A percentile compares a stretch with the other conserved stretches of the same genome.
These are phyloP conservation scores for Saccharomyces jurei DNA, from an alignment of 805 yeast species.

Conservation along the genomic window DNA sequence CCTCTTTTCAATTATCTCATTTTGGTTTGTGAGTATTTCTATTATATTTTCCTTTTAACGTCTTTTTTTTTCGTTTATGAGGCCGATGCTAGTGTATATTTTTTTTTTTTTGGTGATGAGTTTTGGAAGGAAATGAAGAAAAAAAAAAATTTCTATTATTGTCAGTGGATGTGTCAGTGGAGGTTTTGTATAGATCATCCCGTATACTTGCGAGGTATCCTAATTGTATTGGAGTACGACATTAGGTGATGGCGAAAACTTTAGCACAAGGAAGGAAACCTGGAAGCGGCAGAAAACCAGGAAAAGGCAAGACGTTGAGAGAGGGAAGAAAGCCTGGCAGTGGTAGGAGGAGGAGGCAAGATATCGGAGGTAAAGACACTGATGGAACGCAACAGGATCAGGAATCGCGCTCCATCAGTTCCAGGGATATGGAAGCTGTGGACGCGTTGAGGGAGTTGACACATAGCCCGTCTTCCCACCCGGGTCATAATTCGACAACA, in stretches of 20 bases:
- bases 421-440: slow-evolving; percentile 22
- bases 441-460: slow-evolving; percentile 24
- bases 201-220: background rate
- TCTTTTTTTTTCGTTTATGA: background rate
- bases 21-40: background rate
- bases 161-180: background rate
- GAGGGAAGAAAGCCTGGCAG: slow-evolving; percentile 31
- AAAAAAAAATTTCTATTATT: background rate
- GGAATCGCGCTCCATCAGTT: background rate
- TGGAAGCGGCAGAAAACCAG: slow-evolving; percentile 31
- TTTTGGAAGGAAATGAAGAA: background rate
- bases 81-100: background rate
- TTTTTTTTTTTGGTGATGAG: background rate
- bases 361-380: background rate
- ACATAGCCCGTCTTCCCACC: slow-evolving; percentile 12
- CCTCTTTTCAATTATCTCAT: background rate
- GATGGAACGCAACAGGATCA: background rate
- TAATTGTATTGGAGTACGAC: background rate
- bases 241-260: slow-evolving; percentile 26
- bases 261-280: slow-evolving; percentile 31
- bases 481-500: background rate
- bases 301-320: slow-evolving; percentile 28
- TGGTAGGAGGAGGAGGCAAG: slow-evolving; percentile 23
- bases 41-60: background rate
- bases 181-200: background rate